Conservation (phyloP, 768 basidiomycete genomes). For the Hypsizygus marmoreus region DNA sequence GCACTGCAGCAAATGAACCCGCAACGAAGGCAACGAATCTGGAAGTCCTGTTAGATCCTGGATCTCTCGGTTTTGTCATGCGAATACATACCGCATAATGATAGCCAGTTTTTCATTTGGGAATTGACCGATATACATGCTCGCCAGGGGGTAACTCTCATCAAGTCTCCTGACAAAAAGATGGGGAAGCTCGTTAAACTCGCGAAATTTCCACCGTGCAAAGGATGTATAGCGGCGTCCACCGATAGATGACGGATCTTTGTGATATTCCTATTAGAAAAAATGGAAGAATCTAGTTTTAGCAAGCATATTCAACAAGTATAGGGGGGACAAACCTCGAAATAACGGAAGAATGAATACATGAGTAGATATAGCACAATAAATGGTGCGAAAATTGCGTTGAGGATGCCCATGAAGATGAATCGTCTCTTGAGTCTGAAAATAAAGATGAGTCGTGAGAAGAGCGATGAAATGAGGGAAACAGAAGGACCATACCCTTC, state of each 20-base stretch:
- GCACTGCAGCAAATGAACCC: conserved; percentile 95
- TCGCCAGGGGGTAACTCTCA: conserved; percentile 86
- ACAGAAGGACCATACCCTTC: conserved; percentile 62
- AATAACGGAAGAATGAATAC: conserved; percentile 99
- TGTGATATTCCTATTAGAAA: conserved; percentile 88
- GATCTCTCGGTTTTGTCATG: neutral
- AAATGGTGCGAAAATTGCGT: conserved; percentile 94
- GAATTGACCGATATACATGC: conserved; percentile 96
- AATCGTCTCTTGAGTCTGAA: conserved; percentile 79
- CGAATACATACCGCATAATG: conserved; percentile 73
- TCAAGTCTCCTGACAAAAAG: conserved; percentile 85
- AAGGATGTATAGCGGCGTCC: conserved; percentile 91
- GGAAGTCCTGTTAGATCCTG: conserved; percentile 2
- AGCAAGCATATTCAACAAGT: conserved; percentile 3
- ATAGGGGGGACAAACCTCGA: conserved; percentile 67
- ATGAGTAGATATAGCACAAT: conserved; percentile 95
- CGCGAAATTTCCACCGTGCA: conserved; percentile 97
- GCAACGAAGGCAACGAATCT: conserved; percentile 97
- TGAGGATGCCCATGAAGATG: conserved; percentile 96
- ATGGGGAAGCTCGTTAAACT: conserved; percentile 98
- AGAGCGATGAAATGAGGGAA: neutral
- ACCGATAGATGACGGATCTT: conserved; percentile 94
- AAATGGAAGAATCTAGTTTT: conserved; percentile 4
- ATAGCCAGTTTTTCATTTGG: conserved; percentile 92
- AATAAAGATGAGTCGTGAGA: conserved; percentile 2